These are phyloP conservation scores for Coemansia umbellata DNA, from an alignment of 192 early-diverging fungal genomes.

Conservation along the genomic window DNA sequence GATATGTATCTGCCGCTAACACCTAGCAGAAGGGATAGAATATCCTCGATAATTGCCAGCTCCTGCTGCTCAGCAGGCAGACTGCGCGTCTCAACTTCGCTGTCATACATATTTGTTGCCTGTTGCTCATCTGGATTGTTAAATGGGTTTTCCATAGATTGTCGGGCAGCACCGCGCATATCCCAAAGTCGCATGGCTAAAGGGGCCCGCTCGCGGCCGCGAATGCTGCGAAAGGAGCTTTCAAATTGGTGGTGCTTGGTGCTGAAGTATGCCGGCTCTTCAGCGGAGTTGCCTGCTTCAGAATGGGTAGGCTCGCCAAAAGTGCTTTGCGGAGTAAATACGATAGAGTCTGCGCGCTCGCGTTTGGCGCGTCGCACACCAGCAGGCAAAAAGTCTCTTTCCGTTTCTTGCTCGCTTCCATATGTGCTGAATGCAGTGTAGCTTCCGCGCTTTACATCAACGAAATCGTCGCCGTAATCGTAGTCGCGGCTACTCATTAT, in stretches of 20 bases:
- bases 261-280: constrained; percentile 32
- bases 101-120: constrained; percentile 20
- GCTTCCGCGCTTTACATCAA: constrained; percentile 18
- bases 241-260: constrained; percentile 41
- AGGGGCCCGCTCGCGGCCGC: constrained; percentile 37
- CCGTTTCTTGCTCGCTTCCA: constrained; percentile 13
- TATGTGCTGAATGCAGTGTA: constrained; percentile 5
- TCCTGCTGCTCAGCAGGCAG: constrained; percentile 65
- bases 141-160: not conserved
- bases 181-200: constrained; percentile 34
- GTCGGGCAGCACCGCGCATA: constrained; percentile 7
- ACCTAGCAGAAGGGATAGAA: constrained; percentile 84
- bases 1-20: constrained; percentile 75
- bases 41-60: constrained; percentile 80
- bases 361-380: constrained; percentile 21
- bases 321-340: constrained; percentile 29
- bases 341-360: constrained; percentile 34
- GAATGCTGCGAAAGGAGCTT: constrained; percentile 41
- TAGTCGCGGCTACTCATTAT: constrained; percentile 31
- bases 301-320: constrained; percentile 34
- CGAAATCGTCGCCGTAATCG: constrained; percentile 40
- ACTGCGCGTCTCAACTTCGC: constrained; percentile 23
- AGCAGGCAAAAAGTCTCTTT: constrained; percentile 6
- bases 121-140: constrained; percentile 2
- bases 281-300: constrained; percentile 29